Percentiles rank a stretch among this genome's conserved stretches.
Conservation (phyloP, 805 yeast species). For the Candida peoriensis region DNA sequence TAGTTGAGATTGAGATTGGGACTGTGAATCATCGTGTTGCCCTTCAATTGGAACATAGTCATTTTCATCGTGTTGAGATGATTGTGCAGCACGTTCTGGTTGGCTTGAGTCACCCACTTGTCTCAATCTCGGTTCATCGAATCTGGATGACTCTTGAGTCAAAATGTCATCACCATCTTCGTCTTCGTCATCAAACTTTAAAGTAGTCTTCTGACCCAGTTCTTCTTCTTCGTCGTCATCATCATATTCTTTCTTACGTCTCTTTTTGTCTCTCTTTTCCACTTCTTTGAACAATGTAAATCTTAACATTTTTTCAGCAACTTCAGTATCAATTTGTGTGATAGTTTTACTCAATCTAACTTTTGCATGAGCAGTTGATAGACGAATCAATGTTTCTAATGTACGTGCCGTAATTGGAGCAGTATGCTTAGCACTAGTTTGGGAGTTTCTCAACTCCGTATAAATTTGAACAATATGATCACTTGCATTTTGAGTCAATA, state of each 20-base stretch:
- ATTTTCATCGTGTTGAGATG: slow-evolving; percentile 14
- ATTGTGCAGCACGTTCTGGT: background rate
- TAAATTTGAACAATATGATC: slow-evolving; percentile 77
- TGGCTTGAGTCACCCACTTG: background rate
- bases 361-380: slow-evolving; percentile 95
- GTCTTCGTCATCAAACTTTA: slow-evolving; percentile 22
- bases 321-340: slow-evolving; percentile 70
- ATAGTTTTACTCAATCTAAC: slow-evolving; percentile 79
- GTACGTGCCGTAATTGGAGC: slow-evolving; percentile 99
- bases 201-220: slow-evolving; percentile 12
- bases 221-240: slow-evolving; percentile 30
- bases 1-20: slow-evolving; percentile 8
- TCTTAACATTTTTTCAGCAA: slow-evolving; percentile 80
- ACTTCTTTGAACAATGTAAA: slow-evolving; percentile 83
- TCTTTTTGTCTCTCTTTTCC: slow-evolving; percentile 27
- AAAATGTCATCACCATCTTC: slow-evolving; percentile 25
- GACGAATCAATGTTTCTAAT: slow-evolving; percentile 88
- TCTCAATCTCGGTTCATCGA: slow-evolving; percentile 1
- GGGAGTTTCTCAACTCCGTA: slow-evolving; percentile 75
- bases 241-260: slow-evolving; percentile 26
- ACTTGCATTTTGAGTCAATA: slow-evolving; percentile 69
- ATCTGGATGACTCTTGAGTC: slow-evolving; percentile 18
- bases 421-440: slow-evolving; percentile 62
- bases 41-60: slow-evolving; percentile 12
- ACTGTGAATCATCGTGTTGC: slow-evolving; percentile 1